phyloP scores from a whole-genome alignment of 148 eudicot genomes.

The Dianthus caryophyllus region DNA sequence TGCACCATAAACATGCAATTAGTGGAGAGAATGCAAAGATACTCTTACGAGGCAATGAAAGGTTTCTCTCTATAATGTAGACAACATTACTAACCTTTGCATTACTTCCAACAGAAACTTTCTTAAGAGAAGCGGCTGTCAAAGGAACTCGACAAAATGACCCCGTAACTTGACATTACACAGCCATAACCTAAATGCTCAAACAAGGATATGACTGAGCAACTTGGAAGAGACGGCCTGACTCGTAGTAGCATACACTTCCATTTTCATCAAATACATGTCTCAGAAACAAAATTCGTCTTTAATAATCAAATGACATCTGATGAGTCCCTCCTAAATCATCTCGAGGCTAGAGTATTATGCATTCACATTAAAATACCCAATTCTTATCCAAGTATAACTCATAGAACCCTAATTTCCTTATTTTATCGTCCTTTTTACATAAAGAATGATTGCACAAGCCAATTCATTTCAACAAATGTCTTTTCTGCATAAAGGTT shows the following conservation, averaged over 20 bases:
- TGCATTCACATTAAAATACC: background rate
- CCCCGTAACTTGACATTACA: constrained; percentile 30
- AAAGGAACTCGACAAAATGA: constrained; percentile 45
- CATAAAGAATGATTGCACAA: background rate
- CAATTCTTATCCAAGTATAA: background rate
- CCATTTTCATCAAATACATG: background rate
- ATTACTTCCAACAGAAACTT: too few relatives aligned
- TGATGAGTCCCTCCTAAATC: too few relatives aligned
- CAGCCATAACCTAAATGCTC: background rate
- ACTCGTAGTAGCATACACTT: too few relatives aligned
- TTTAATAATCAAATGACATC: too few relatives aligned
- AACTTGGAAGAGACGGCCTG: background rate
- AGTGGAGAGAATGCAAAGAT: too few relatives aligned
- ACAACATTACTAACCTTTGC: too few relatives aligned
- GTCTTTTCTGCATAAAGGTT: background rate
- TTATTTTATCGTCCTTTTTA: background rate
- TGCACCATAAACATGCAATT: too few relatives aligned
- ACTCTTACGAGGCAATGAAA: too few relatives aligned
- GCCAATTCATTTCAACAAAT: background rate
- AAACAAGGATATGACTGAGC: background rate
- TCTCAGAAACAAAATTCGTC: too few relatives aligned
- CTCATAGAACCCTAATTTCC: background rate
- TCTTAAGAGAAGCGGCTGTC: constrained; percentile 52
- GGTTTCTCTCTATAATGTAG: too few relatives aligned
- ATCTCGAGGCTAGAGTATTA: background rate